phyloP scores from a whole-genome alignment of 805 yeast species.

The Candida awuae region DNA sequence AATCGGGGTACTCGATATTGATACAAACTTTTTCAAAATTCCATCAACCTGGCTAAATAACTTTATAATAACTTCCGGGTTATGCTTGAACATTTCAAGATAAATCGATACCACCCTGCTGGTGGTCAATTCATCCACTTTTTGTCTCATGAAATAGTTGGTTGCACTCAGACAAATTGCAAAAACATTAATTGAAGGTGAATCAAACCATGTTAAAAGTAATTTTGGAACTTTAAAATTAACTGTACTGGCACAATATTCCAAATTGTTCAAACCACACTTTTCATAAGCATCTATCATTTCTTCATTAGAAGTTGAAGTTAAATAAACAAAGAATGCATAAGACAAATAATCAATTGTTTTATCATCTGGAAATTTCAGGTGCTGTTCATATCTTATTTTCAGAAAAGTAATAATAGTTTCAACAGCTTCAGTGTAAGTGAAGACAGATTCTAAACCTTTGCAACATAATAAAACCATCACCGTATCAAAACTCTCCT shows the following conservation, averaged over 20 bases:
- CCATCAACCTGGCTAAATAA: constrained; percentile 14
- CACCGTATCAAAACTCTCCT: constrained; percentile 43
- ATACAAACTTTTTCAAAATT: constrained; percentile 20
- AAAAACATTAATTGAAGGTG: constrained; percentile 12
- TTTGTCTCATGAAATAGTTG: constrained; percentile 17
- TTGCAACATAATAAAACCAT: constrained; percentile 41
- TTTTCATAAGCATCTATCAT: constrained; percentile 27
- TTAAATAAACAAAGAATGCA: constrained; percentile 26
- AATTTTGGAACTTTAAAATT: constrained; percentile 32
- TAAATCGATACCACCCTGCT: constrained; percentile 21
- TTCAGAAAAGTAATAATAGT: constrained; percentile 38
- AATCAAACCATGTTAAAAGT: constrained; percentile 12
- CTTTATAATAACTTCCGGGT: constrained; percentile 17
- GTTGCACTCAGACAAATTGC: constrained; percentile 14
- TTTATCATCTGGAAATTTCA: constrained; percentile 1
- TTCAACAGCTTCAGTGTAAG: constrained; percentile 41
- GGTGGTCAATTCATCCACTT: constrained; percentile 19
- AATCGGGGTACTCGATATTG: constrained; percentile 17
- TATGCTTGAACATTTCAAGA: constrained; percentile 7
- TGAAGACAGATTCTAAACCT: constrained; percentile 53
- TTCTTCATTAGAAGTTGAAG: constrained; percentile 31
- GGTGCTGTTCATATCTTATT: constrained; percentile 33
- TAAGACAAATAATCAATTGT: constrained; percentile 22
- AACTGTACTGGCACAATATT: constrained; percentile 26
- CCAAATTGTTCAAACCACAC: constrained; percentile 28